A percentile compares a stretch with the other conserved stretches of the same genome.
These are phyloP conservation scores for Acmispon strigosus DNA, from an alignment of 306 rosid species.

Conservation along the genomic window DNA sequence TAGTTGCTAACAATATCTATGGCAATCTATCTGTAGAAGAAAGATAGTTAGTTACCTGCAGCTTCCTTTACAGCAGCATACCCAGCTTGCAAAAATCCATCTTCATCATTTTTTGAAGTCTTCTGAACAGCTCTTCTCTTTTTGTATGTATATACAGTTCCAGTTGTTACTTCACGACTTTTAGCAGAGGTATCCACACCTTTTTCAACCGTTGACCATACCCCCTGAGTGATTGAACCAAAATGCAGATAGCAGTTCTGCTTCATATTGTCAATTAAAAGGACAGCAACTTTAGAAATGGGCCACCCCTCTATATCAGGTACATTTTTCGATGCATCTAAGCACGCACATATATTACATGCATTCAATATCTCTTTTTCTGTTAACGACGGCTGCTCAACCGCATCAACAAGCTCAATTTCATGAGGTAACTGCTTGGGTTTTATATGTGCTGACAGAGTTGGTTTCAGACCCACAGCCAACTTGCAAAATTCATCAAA, in stretches of 20 bases:
- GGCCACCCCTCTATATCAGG: slow-evolving; percentile 68
- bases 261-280: slow-evolving; percentile 46
- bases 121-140: slow-evolving; percentile 39
- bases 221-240: slow-evolving; percentile 52
- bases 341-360: slow-evolving; percentile 40
- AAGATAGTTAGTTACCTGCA: slow-evolving; percentile 42
- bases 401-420: slow-evolving; percentile 36
- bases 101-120: slow-evolving; percentile 35
- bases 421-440: slow-evolving; percentile 35
- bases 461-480: slow-evolving; percentile 51
- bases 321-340: slow-evolving; percentile 46
- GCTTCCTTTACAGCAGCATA: slow-evolving; percentile 59
- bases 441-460: slow-evolving; percentile 47
- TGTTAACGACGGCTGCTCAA: slow-evolving; percentile 46
- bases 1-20: neutral
- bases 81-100: slow-evolving; percentile 47
- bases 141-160: slow-evolving; percentile 14
- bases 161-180: slow-evolving; percentile 27
- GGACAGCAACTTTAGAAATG: slow-evolving; percentile 59
- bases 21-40: neutral
- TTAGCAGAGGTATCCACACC: slow-evolving; percentile 27
- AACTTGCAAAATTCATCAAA: slow-evolving; percentile 60
- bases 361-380: slow-evolving; percentile 56
- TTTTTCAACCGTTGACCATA: slow-evolving; percentile 71
- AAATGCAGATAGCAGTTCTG: slow-evolving; percentile 49